Base-by-base conservation (phyloP, 1,284 basidiomycete genomes). In the Apiotrichum sp. region DNA sequence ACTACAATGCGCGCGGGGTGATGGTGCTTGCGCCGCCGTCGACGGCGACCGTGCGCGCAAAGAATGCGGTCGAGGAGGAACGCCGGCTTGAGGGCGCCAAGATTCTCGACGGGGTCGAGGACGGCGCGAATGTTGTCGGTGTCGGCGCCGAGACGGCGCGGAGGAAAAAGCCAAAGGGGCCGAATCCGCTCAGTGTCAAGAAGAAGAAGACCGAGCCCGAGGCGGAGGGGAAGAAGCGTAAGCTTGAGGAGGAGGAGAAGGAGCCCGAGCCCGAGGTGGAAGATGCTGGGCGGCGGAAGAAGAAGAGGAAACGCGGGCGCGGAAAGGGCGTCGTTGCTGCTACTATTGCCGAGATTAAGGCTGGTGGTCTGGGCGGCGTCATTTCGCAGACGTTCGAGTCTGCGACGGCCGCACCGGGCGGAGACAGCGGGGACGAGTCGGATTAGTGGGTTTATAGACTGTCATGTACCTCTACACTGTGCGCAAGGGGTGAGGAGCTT, bases 151-250 rank as follows among this genome's bases (percentile, higher is more conserved):
- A 0, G 69, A 74, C 32, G 13, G 78, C 77, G 73, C 42, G 55
- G 16, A 77, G 73, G 43, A 86, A 83, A 70, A 85, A 84, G 1
- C 85, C 86, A 0, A 93, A 91, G 70, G 89, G 81, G 0, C 91
- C 93, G 0, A 98, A 98, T 77, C 92, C 95, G 13, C 80, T 98
- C 4, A 93, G 90, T 58, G 78, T 93, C 40, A 93, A 89, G 79
- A 97, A 92, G 80, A 92, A 92, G 78, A 86, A 82, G 69, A 43
- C 7, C 14, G 38, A 14, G 14, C 50, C 39, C 47, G 42, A 45
- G 16, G 55, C 41, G 1, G 47, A 48, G n/a, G 11, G 48, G 13
- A 45, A 44, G 41, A 57, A 62, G 52, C 38, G 63, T 52, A 16
- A 45, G 29, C 33, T 29, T 7, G 52, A 40, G 11, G 40, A 35